Evolutionary conservation across 2,329 filamentous ascomycete species (phyloP).

Genomic region (Elsinoe australis): DNA sequence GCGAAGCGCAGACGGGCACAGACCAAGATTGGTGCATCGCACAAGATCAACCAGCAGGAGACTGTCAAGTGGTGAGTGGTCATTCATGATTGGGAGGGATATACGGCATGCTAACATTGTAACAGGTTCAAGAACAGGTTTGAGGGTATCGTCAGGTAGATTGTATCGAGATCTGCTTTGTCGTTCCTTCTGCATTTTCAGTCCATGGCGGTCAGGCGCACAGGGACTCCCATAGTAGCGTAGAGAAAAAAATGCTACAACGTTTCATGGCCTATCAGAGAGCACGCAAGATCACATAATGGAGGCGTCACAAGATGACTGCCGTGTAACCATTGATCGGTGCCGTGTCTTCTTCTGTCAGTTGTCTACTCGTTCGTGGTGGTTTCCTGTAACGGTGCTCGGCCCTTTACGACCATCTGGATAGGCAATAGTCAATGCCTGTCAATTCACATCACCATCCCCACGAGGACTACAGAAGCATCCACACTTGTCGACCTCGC

Average conservation of each 20-base stretch:
- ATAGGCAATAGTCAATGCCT: no score
- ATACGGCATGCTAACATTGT: slow-evolving; percentile 5
- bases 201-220: slow-evolving; percentile 15
- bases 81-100: background rate
- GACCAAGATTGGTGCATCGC: slow-evolving; percentile 74
- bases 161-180: slow-evolving; percentile 22
- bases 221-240: slow-evolving; percentile 9
- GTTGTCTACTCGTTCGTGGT: background rate
- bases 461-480: no score
- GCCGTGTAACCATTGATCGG: slow-evolving; percentile 22
- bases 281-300: slow-evolving; percentile 23
- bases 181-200: slow-evolving; percentile 15
- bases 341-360: slow-evolving; percentile 16
- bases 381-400: no score
- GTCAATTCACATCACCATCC: no score
- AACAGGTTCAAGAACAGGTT: slow-evolving; percentile 67
- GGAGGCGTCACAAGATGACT: slow-evolving; percentile 19
- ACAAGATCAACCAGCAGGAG: slow-evolving; percentile 91
- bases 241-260: slow-evolving; percentile 19
- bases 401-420: no score
- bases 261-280: slow-evolving; percentile 31
- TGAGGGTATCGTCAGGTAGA: slow-evolving; percentile 98
- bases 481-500: no score
- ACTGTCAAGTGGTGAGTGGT: slow-evolving; percentile 82
- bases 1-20: slow-evolving; percentile 88